A percentile compares a stretch with the other conserved stretches of the same genome.
phyloP scores from a whole-genome alignment of 306 rosid genomes.

The Cicer arietinum region DNA sequence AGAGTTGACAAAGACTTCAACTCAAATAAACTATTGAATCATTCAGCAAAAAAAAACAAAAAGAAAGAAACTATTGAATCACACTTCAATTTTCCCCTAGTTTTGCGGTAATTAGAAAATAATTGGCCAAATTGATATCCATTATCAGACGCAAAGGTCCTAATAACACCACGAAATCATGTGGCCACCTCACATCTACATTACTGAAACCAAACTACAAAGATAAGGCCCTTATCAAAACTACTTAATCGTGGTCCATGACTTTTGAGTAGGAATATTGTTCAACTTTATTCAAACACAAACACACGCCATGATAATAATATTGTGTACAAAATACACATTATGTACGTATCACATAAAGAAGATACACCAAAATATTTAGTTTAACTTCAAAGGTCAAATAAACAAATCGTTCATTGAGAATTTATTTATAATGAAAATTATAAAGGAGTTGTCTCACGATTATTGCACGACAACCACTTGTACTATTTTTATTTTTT shows the following conservation, averaged over 20 bases:
- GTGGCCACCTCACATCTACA: constrained; percentile 14
- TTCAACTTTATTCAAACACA: constrained; percentile 1
- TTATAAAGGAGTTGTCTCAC: too few species aligned
- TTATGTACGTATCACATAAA: too few species aligned
- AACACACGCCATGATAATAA: not conserved
- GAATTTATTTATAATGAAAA: too few species aligned
- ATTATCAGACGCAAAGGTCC: not conserved
- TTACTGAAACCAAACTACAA: not conserved
- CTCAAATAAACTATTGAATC: not conserved
- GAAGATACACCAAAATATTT: too few species aligned
- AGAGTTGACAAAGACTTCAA: constrained; percentile 21
- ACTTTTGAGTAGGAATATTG: not conserved
- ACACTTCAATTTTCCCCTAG: not conserved
- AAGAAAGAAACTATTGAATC: not conserved
- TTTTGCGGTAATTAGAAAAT: constrained; percentile 11
- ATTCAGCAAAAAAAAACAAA: too few species aligned
- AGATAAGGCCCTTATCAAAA: not conserved
- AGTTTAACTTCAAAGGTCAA: too few species aligned
- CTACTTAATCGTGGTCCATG: not conserved
- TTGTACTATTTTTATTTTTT: too few species aligned
- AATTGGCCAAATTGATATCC: not conserved
- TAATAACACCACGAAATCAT: not conserved
- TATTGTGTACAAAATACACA: too few species aligned
- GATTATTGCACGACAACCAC: too few species aligned
- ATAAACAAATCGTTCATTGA: too few species aligned